These are phyloP conservation scores for Trypanosoma platydactyli DNA, from an alignment of 208 protist genomes.

Conservation along the genomic window DNA sequence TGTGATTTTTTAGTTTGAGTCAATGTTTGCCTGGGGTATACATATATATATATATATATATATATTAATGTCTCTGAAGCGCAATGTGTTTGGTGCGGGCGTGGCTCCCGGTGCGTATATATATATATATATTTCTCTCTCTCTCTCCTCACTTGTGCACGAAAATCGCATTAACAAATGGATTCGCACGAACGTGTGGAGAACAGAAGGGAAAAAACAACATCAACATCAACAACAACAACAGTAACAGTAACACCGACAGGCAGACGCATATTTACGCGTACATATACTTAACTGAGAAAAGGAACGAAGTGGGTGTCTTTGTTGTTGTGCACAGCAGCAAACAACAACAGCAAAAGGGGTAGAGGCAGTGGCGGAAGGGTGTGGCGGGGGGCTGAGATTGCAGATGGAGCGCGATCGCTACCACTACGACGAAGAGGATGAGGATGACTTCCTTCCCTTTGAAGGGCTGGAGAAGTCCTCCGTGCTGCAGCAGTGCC, in stretches of 20 bases:
- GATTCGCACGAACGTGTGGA: no score
- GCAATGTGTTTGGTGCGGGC: no score
- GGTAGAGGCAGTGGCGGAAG: background rate
- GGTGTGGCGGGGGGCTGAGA: background rate
- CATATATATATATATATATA: no score
- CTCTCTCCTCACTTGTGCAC: no score
- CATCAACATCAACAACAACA: slow-evolving; percentile 1
- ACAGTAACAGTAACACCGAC: background rate
- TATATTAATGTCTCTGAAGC: no score
- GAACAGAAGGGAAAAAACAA: background rate
- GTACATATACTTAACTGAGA: slow-evolving; percentile 7
- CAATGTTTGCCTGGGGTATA: no score
- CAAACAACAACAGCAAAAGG: background rate
- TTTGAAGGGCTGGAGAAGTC: slow-evolving; percentile 95
- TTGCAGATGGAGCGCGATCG: slow-evolving; percentile 20
- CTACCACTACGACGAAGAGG: slow-evolving; percentile 71
- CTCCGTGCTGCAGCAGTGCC: slow-evolving; percentile 93
- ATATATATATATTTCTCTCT: no score
- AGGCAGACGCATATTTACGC: background rate
- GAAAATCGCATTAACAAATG: no score
- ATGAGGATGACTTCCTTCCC: slow-evolving; percentile 78
- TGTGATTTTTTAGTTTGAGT: slow-evolving; percentile 6
- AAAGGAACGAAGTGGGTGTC: no score
- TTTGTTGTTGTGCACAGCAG: no score
- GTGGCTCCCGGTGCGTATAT: no score